These are phyloP conservation scores for Alternaria triticimaculans DNA, from an alignment of 2,329 filamentous ascomycete genomes.

Conservation along the genomic window DNA sequence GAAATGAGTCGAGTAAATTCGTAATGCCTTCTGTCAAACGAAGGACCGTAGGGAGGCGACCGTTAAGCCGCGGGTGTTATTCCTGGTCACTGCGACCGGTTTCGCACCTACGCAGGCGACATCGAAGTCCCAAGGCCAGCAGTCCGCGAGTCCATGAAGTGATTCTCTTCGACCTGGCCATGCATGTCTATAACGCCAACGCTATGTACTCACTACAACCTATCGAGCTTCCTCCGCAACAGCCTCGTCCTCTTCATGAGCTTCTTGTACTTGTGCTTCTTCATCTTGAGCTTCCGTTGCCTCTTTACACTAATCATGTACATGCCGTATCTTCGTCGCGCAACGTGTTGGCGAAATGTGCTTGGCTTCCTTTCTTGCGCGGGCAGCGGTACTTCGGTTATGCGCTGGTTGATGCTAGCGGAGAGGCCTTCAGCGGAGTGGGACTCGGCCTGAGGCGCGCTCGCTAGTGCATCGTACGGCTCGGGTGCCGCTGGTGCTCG, in stretches of 20 bases:
- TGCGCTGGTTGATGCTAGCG: conserved; percentile 47
- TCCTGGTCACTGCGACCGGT: neutral
- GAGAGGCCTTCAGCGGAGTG: conserved; percentile 22
- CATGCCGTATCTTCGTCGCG: conserved; percentile 60
- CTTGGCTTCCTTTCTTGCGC: conserved; percentile 6
- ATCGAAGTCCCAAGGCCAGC: neutral
- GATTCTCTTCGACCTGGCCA: conserved; percentile 12
- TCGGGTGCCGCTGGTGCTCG: conserved; percentile 81
- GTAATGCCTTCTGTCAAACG: conserved; percentile 33
- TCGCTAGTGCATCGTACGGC: conserved; percentile 55
- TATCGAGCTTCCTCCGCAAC: conserved; percentile 79
- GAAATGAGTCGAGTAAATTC: conserved; percentile 37
- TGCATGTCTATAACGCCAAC: conserved; percentile 21
- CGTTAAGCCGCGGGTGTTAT: conserved; percentile 1
- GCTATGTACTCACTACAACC: conserved; percentile 38
- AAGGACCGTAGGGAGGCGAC: neutral
- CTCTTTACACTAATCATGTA: conserved; percentile 87
- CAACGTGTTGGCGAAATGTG: conserved; percentile 39
- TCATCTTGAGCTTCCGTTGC: conserved; percentile 96
- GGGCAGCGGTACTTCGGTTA: conserved; percentile 25
- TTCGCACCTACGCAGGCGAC: neutral
- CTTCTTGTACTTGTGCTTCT: conserved; percentile 99
- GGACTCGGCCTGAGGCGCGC: conserved; percentile 24
- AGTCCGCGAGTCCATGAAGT: conserved; percentile 1
- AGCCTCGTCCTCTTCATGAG: conserved; percentile 91